phyloP scores from a whole-genome alignment of 108 stramenopile genomes.

The Conticribra guillardii region DNA sequence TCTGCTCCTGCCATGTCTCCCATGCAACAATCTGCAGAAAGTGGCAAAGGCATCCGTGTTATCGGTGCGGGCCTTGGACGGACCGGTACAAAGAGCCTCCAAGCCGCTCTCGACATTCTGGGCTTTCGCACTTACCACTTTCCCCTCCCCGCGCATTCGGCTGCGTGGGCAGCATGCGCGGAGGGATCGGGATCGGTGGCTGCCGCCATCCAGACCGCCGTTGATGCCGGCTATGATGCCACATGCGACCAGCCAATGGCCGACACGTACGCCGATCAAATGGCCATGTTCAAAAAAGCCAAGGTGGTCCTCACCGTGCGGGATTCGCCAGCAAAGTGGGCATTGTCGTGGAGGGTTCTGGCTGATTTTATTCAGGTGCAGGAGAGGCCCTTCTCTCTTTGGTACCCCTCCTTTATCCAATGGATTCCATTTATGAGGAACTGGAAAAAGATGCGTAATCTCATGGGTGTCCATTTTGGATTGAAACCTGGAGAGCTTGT shows the following conservation, averaged over 20 bases:
- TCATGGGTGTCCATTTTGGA: constrained; percentile 40
- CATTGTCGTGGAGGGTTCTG: constrained; percentile 21
- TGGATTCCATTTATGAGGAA: constrained; percentile 32
- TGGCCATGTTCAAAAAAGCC: too few relatives aligned
- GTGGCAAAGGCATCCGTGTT: too few relatives aligned
- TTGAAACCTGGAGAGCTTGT: too few relatives aligned
- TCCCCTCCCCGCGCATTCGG: too few relatives aligned
- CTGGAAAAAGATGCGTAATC: constrained; percentile 20
- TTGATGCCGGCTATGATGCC: constrained; percentile 46
- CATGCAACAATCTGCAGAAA: too few relatives aligned
- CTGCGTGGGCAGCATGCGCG: constrained; percentile 30
- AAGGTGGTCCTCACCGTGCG: constrained; percentile 56
- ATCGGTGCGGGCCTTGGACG: constrained; percentile 19
- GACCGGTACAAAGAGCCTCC: constrained; percentile 12
- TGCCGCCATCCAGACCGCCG: constrained; percentile 25
- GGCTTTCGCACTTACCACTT: constrained; percentile 20
- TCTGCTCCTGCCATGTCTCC: too few relatives aligned
- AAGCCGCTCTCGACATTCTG: constrained; percentile 2
- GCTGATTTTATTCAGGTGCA: constrained; percentile 10
- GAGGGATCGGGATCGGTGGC: not conserved
- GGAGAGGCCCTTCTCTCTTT: too few relatives aligned
- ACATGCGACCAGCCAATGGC: constrained; percentile 36
- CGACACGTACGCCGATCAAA: constrained; percentile 41
- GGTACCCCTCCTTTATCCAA: constrained; percentile 28
- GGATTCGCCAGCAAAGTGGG: constrained; percentile 35